Evolutionary conservation across 2,329 filamentous ascomycete species (phyloP).

Genomic region (Fusarium devonianum): DNA sequence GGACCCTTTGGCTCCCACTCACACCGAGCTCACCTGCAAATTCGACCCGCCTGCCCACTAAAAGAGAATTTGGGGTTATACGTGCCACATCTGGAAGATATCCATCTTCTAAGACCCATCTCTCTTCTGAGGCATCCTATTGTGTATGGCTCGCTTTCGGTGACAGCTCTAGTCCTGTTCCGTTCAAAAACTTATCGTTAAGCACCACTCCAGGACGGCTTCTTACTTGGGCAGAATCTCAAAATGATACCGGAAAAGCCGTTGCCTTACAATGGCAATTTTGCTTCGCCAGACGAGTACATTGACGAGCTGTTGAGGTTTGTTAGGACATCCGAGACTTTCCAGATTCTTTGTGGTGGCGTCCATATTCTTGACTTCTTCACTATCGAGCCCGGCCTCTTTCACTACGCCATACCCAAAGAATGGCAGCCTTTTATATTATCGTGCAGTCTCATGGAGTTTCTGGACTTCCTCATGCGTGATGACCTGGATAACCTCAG

Average conservation of each 20-base stretch:
- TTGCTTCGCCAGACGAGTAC: conserved; percentile 76
- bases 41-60: conserved; percentile 37
- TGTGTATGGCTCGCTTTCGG: too few relatives aligned
- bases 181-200: background rate
- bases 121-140: too few relatives aligned
- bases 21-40: conserved; percentile 40
- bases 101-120: too few relatives aligned
- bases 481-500: conserved; percentile 66
- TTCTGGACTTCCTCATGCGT: conserved; percentile 82
- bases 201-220: conserved; percentile 34
- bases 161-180: background rate
- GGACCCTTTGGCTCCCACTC: conserved; percentile 1
- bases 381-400: conserved; percentile 83
- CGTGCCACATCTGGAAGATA: conserved; percentile 21
- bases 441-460: conserved; percentile 72
- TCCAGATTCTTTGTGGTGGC: conserved; percentile 92
- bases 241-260: conserved; percentile 59
- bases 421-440: conserved; percentile 86
- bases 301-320: conserved; percentile 80
- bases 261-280: conserved; percentile 75
- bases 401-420: conserved; percentile 75
- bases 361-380: conserved; percentile 98
- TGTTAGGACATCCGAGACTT: conserved; percentile 74
- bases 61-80: conserved; percentile 32
- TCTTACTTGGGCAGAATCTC: background rate